phyloP scores from a whole-genome alignment of 73 alveolate species.

The Stentor roeselii region DNA sequence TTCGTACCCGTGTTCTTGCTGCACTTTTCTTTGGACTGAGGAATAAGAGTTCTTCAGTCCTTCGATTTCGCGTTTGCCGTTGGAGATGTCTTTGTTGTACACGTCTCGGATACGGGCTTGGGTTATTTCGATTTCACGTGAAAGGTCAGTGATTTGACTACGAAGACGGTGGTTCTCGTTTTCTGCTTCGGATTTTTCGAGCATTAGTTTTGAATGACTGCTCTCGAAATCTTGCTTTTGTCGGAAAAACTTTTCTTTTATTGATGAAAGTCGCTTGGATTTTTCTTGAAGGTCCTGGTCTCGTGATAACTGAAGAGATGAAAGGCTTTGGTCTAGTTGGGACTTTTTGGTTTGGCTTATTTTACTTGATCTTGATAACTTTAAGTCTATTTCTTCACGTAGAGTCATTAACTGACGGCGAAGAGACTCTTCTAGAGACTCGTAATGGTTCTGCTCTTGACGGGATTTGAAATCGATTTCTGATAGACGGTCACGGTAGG shows the following conservation, averaged over 20 bases:
- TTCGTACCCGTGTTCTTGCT: neutral
- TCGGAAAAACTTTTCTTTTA: neutral
- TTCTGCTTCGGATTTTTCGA: neutral
- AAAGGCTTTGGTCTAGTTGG: neutral
- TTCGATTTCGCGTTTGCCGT: neutral
- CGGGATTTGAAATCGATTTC: neutral
- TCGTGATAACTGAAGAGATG: neutral
- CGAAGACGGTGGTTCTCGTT: neutral
- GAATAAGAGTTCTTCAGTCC: neutral
- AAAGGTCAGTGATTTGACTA: neutral
- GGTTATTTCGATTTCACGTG: neutral
- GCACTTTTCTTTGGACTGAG: neutral
- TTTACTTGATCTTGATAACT: neutral
- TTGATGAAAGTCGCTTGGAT: neutral
- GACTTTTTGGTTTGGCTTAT: neutral
- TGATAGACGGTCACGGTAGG: neutral
- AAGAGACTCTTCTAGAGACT: neutral
- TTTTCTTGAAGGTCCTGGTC: neutral
- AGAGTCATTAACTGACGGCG: neutral
- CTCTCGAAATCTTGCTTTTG: neutral
- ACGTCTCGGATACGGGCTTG: neutral
- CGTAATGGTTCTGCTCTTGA: neutral
- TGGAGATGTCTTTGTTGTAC: neutral
- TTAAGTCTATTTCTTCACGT: neutral
- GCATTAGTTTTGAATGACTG: neutral